Percentiles rank a stretch among this genome's conserved stretches.
Conservation (phyloP, 345 rosid genomes). For the Aquilaria sinensis region DNA sequence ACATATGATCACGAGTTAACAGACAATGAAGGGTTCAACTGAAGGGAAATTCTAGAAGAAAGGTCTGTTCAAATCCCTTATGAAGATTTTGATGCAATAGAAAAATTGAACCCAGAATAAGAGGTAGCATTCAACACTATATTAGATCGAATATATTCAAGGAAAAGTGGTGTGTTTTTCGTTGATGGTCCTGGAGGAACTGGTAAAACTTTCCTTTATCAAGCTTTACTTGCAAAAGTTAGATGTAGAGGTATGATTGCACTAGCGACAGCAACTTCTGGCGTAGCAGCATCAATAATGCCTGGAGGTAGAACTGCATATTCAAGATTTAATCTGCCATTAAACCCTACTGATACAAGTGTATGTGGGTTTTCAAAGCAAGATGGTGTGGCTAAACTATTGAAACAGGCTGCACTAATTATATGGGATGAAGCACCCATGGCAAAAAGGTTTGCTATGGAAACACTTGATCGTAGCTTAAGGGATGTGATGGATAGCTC, state of each 20-base stretch:
- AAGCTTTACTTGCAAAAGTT: background rate
- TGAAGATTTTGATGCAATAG: no score
- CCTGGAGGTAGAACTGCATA: background rate
- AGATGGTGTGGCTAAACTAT: background rate
- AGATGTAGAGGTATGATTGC: background rate
- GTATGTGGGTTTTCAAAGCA: background rate
- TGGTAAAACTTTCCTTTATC: background rate
- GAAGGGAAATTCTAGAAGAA: no score
- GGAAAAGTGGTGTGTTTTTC: background rate
- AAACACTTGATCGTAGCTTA: background rate
- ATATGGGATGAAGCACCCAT: conserved; percentile 9
- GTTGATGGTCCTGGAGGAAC: conserved; percentile 1
- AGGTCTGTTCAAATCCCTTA: no score
- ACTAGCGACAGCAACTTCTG: background rate
- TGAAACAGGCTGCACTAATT: background rate
- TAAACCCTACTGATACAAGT: background rate
- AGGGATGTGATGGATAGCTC: background rate
- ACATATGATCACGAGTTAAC: no score
- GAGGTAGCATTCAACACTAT: background rate
- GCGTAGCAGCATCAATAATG: background rate
- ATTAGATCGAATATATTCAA: background rate
- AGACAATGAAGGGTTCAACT: no score
- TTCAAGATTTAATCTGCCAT: background rate
- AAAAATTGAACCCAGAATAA: no score
- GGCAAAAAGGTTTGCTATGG: background rate